Evolutionary conservation across 768 basidiomycete genomes (phyloP).

Genomic region (Gelatoporia subvermispora): DNA sequence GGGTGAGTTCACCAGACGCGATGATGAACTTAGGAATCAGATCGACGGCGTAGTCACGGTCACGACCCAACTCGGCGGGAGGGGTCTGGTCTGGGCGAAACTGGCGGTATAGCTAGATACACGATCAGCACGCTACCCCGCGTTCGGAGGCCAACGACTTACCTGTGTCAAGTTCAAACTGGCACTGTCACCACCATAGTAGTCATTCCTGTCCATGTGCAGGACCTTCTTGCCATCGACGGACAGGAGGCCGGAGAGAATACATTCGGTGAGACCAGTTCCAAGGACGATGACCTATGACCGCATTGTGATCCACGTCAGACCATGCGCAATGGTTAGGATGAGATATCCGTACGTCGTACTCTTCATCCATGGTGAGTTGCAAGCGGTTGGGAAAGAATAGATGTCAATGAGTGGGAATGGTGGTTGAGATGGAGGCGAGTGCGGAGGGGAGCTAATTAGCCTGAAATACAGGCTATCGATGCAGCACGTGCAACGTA

Average conservation of each 20-base stretch:
- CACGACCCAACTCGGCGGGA: conserved; percentile 85
- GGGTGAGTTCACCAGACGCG: conserved; percentile 93
- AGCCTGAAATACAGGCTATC: conserved; percentile 13
- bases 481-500: conserved; percentile 16
- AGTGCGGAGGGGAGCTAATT: conserved; percentile 6
- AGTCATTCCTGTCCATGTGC: conserved; percentile 98
- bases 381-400: conserved; percentile 5
- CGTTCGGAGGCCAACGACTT: conserved; percentile 18
- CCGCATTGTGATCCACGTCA: neutral
- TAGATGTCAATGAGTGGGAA: conserved; percentile 1
- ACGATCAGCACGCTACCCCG: conserved; percentile 4
- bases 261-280: conserved; percentile 97
- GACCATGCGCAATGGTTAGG: neutral
- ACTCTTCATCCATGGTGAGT: conserved; percentile 92
- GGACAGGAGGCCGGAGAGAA: conserved; percentile 95
- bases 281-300: conserved; percentile 86
- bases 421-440: conserved; percentile 4
- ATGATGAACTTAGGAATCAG: conserved; percentile 99
- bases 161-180: conserved; percentile 97
- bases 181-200: conserved; percentile 97
- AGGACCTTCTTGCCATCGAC: conserved; percentile 99
- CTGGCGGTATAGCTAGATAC: conserved; percentile 83
- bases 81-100: conserved; percentile 77
- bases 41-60: conserved; percentile 97
- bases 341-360: conserved; percentile 59